Evolutionary conservation across 108 stramenopile species (phyloP), one percentile per base, ranked within the genome.

Genomic region (Skeletonema costatum): DNA sequence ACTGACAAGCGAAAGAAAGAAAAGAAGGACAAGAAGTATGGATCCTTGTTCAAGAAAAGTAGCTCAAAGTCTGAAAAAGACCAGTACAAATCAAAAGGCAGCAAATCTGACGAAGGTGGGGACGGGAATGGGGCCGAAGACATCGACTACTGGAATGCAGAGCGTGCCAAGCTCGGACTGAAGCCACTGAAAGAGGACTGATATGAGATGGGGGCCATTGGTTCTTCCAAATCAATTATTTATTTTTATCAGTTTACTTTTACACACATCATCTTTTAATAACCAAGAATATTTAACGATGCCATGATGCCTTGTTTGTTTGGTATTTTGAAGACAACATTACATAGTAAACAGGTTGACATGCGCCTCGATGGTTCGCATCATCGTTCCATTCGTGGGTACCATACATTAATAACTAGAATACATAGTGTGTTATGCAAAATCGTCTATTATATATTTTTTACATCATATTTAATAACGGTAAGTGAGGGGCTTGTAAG

Each of bases 401-500:
- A n/a, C 46, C n/a, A n/a, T n/a, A n/a, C n/a, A n/a, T n/a, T 6
- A 36, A 36, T 36, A 8, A 36, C 36, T 36, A 36, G 36, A 36
- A 36, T 36, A 36, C 6, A 6, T 8, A 36, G 36, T 48, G 11
- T 48, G 2, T 2, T 48, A 48, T 48, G 46, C 46, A 48, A n/a
- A 48, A 48, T 8, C 46, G 46, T 48, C 46, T 48, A 48, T 48
- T 48, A 48, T 48, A 48, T 48, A 48, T 48, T 48, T 48, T 48
- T 48, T 48, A 48, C 46, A 48, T 48, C 46, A n/a, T 58, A 21
- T 64, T 67, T 98, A 99, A 87, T 99, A 99, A 86, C 99, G 97
- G 98, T 99, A 99, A 56, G 97, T 93, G 62, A 96, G 96, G 44
- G 99, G 98, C 96, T 99, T 99, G 99, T 84, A 99, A 59, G 99